Evolutionary conservation across 202 grass and related monocot species (phyloP), one percentile per base, ranked within the genome.

Genomic region (Panicum virgatum): DNA sequence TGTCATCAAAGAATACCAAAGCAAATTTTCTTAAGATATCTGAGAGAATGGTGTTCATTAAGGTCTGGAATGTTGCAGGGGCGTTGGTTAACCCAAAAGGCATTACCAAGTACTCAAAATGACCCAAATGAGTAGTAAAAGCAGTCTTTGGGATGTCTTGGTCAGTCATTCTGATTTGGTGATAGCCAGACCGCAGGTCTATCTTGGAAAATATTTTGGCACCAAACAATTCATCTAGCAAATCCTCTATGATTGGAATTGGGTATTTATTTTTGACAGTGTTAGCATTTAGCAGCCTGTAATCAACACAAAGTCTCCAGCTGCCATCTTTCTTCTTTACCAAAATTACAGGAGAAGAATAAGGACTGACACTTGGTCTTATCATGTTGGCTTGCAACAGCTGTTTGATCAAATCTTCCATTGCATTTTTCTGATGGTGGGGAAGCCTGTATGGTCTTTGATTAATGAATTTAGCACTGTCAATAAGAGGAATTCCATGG

Each of bases 331-430:
- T 60, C 1, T 60, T 60, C 4, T 60, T 60, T 0, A 60, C 25
- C 1, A 60, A 1, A 3, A 29, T 10, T 0, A 60, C 3, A 5
- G 11, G 57, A 5, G 57, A 60, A 1, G 22, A 32, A 2, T 32
- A 62, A 0, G 12, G 26, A 16, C 59, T 62, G 0, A 25, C 13
- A 34, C 22, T 62, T 7, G 25, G 59, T 13, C 4, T 14, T 0
- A 61, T 61, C 25, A 61, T 51, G 1, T 51, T 2, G 2, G 23
- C 12, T 5, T 59, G 22, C 0, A 61, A 6, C 12, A 61, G 12
- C 0, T 15, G 11, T 0, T 30, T 2, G 7, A 32, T 13, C 0
- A 32, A 5, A 0, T 0, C 0, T 16, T 34, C 26, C 27, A 62
- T 32, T 0, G 40, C 67, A 50, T 71, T 16, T 7, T 25, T 69